phyloP scores from a whole-genome alignment of 345 rosid species.

The Eucalyptus pauciflora region DNA sequence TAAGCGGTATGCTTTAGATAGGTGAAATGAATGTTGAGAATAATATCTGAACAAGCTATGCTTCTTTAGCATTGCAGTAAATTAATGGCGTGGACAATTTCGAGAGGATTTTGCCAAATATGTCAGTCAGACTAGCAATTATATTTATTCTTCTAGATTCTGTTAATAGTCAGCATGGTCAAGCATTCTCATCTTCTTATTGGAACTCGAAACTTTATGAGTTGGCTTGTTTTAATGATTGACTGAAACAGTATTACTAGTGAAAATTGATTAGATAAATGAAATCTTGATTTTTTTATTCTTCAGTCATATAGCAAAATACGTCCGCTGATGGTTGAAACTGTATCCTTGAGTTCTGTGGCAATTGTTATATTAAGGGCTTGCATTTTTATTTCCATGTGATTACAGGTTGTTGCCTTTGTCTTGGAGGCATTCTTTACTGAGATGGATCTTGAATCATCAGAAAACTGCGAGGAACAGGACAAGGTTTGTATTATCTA shows the following conservation, averaged over 20 bases:
- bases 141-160: not conserved
- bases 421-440: slow-evolving; percentile 98
- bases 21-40: not conserved
- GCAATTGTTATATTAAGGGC: not conserved
- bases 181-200: not conserved
- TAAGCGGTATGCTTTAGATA: not conserved
- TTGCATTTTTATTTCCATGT: not conserved
- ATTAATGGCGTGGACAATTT: not conserved
- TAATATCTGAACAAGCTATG: not conserved
- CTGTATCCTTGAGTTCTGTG: not conserved
- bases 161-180: not conserved
- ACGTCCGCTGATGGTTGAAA: not conserved
- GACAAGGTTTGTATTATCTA: slow-evolving; percentile 26
- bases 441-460: slow-evolving; percentile 80
- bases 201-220: not conserved
- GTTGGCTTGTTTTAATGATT: not conserved
- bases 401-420: slow-evolving; percentile 82
- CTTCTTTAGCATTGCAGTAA: not conserved
- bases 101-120: not conserved
- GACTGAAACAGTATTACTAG: not conserved
- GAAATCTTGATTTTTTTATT: not conserved
- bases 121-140: not conserved
- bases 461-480: slow-evolving; percentile 37
- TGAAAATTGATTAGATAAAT: not conserved
- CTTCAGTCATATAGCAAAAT: not conserved